Evolutionary conservation across 345 rosid species (phyloP), one percentile per base, ranked within the genome.

Genomic region (Erysimum cheiranthoides): DNA sequence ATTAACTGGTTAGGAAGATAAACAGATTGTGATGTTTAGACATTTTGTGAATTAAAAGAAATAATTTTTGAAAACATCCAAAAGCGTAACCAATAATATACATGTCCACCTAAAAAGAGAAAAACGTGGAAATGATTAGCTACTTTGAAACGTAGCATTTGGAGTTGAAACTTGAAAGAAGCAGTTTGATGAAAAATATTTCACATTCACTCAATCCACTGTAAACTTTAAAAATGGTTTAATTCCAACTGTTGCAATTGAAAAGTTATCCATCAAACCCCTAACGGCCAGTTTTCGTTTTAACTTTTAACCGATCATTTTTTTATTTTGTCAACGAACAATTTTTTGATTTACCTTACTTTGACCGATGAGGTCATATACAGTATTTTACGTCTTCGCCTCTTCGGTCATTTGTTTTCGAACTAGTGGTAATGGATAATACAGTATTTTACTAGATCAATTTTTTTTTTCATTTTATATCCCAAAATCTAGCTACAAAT

Each of bases 21-120:
- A 40, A 69, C 57, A 52, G 50, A 69, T 53, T 56, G 66, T 17
- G 75, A 52, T 52, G 69, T 61, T 73, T 74, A 28, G 67, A 61
- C 75, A 32, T 34, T 39, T 70, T 31, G 14, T 50, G 63, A 51
- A 40, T 39, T 47, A 59, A 18, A 25, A 67, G 10, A 50, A 4
- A 43, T 1, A 2, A 10, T 31, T 28, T 59, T 3, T 12, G 5
- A 1, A 39, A 58, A 49, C 30, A 39, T 36, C 52, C 68, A 50
- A 75, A 58, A 12, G 35, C 52, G 1, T 58, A 66, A 47, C 60
- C 43, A 66, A 35, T 21, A 57, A 35, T 21, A 46, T 35, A 56
- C 70, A 11, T 50, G 53, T 12, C 31, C 66, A 58, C 51, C 61
- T 16, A 21, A 7, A 62, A 17, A 36, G 8, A 53, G n/a, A 4